These are phyloP conservation scores for Entamoeba histolytica DNA, from an alignment of 208 protist species.

Conservation along the genomic window DNA sequence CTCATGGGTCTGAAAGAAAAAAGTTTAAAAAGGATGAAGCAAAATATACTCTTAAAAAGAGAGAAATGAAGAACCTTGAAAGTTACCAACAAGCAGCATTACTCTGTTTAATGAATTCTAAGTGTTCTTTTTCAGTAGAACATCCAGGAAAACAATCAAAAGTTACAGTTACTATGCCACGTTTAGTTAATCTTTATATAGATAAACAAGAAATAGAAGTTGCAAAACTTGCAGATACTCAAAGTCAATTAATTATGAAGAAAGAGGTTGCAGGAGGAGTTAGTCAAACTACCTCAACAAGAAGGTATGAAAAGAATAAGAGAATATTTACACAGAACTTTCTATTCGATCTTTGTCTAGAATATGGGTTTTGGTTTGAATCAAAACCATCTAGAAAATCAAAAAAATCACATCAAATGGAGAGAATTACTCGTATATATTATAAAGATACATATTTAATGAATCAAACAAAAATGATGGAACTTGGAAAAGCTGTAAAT, in stretches of 20 bases:
- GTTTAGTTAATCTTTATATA: not conserved
- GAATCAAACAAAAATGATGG: too few relatives aligned
- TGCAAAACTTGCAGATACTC: not conserved
- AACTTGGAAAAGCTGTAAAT: too few relatives aligned
- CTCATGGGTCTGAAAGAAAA: not conserved
- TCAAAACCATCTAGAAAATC: not conserved
- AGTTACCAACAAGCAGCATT: not conserved
- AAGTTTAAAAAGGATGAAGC: not conserved
- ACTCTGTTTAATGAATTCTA: not conserved
- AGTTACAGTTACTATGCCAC: not conserved
- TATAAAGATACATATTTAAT: not conserved
- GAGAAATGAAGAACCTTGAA: not conserved
- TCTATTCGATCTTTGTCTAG: not conserved
- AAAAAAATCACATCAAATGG: not conserved
- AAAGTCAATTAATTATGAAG: not conserved
- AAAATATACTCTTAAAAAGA: not conserved
- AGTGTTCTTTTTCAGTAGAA: not conserved
- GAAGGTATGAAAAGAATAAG: not conserved
- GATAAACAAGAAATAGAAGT: not conserved
- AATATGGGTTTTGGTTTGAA: not conserved
- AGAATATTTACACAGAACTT: not conserved
- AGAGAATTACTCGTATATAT: not conserved
- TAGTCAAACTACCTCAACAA: not conserved
- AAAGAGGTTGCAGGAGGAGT: not conserved
- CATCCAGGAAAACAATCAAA: not conserved